Conservation (phyloP, 2,329 filamentous ascomycete genomes). For the Curvularia verruculosa region DNA sequence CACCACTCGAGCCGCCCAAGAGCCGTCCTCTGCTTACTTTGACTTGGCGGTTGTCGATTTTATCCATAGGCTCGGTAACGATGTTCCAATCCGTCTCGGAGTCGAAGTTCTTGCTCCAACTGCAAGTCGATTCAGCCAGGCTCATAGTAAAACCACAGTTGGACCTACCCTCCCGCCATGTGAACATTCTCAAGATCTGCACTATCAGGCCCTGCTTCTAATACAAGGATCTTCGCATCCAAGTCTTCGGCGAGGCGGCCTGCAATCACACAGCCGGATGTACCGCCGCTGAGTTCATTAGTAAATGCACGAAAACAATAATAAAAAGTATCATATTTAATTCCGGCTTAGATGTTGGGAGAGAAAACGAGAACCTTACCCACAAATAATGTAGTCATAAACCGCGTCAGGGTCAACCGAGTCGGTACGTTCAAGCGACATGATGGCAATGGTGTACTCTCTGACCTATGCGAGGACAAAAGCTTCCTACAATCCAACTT, state of each 20-base stretch:
- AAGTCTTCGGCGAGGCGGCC: conserved; percentile 55
- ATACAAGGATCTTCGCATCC: conserved; percentile 50
- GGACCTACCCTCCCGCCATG: conserved; percentile 55
- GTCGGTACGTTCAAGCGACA: conserved; percentile 29
- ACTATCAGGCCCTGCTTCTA: conserved; percentile 58
- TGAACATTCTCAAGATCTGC: conserved; percentile 56
- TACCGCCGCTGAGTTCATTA: conserved; percentile 51
- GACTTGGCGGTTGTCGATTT: conserved; percentile 53
- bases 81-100: conserved; percentile 61
- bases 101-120: conserved; percentile 56
- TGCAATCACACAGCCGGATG: conserved; percentile 57
- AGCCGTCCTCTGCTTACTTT: conserved; percentile 59
- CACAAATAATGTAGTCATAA: conserved; percentile 39
- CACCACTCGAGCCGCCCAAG: conserved; percentile 57
- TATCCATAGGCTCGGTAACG: conserved; percentile 49
- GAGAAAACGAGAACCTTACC: conserved; percentile 13
- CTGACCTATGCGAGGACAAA: neutral
- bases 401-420: conserved; percentile 25
- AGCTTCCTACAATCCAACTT: neutral
- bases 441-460: conserved; percentile 1
- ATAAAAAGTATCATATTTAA: no score
- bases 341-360: no score
- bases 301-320: no score
- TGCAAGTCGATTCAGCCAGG: neutral
- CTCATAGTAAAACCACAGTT: neutral